phyloP scores from a whole-genome alignment of 139 green algal genomes.

The Yamagishiella unicocca region DNA sequence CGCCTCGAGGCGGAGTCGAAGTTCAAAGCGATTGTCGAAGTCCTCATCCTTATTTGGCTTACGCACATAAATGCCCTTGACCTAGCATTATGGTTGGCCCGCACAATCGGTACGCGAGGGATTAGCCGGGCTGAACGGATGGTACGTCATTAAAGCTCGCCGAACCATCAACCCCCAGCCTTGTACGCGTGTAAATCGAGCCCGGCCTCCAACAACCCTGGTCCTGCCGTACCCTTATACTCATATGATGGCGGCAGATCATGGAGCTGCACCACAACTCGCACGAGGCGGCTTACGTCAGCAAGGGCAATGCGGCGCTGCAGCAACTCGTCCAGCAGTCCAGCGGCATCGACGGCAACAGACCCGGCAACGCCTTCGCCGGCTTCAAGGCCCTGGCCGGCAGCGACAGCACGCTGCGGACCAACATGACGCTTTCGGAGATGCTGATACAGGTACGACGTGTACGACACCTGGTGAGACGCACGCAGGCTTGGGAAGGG shows the following conservation, averaged over 20 bases:
- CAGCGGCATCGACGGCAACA: neutral
- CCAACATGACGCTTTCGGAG: neutral
- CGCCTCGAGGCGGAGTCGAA: neutral
- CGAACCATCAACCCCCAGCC: too few species aligned
- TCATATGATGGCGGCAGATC: slow-evolving; percentile 7
- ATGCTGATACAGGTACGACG: neutral
- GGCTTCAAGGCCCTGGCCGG: too few species aligned
- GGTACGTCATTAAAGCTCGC: too few species aligned
- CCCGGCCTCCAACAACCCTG: too few species aligned
- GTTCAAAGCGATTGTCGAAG: neutral
- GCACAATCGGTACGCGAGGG: neutral
- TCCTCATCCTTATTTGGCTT: neutral
- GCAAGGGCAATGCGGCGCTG: neutral
- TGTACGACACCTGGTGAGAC: too few species aligned
- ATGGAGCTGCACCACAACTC: slow-evolving; percentile 41
- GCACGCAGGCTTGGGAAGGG: too few species aligned
- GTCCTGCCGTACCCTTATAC: neutral
- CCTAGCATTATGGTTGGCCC: neutral
- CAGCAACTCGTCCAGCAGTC: neutral
- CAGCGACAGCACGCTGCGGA: neutral
- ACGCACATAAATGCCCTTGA: neutral
- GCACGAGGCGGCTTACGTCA: slow-evolving; percentile 30
- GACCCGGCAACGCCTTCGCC: neutral
- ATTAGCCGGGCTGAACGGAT: too few species aligned
- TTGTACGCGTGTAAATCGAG: too few species aligned